Base-by-base conservation (phyloP, 306 rosid genomes). In the Luffa aegyptiaca region DNA sequence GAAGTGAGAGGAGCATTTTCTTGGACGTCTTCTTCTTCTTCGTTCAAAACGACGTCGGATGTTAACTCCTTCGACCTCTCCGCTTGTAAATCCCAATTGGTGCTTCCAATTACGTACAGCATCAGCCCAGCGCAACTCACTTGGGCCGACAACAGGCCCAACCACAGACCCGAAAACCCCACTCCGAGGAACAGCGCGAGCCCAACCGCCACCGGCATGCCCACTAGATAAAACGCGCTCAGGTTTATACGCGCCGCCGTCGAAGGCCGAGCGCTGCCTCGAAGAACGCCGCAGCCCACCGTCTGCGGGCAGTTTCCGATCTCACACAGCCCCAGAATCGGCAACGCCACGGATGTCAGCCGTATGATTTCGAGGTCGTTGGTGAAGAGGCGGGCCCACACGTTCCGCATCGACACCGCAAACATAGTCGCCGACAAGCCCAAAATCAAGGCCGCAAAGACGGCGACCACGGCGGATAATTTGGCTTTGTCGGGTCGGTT, bases 301-400 rank as follows among this genome's bases (percentile, higher is more conserved):
- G 98, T 95, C 82, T 95, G 98, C 2, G 98, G 98, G 10, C 98
- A 95, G 83, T 95, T 95, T 0, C 98, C 98, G 1, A 95, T 92
- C 81, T 95, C 98, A 58, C 98, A 95, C 5, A 95, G 87, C 9
- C 98, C 98, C 7, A 95, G 78, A 65, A 95, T 95, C 0, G 97
- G 98, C 36, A 95, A 45, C 3, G 98, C 98, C 0, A 80, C 82
- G 7, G 95, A 80, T 0, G 97, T 95, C 59, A 95, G 80, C 52
- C 86, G 83, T 26, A 91, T 33, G 86, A 95, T 95, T 42, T 86
- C 84, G 2, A 37, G 62, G 20, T 95, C 98, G 0, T 37, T 3
- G 0, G 97, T 95, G 74, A 95, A 95, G 84, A 95, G 83, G 42
- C 84, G 84, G 26, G 92, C 98, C 98, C 98, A 95, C 70, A 10